These are phyloP conservation scores for Amanita pseudoporphyria DNA, from an alignment of 768 basidiomycete species.

Conservation along the genomic window DNA sequence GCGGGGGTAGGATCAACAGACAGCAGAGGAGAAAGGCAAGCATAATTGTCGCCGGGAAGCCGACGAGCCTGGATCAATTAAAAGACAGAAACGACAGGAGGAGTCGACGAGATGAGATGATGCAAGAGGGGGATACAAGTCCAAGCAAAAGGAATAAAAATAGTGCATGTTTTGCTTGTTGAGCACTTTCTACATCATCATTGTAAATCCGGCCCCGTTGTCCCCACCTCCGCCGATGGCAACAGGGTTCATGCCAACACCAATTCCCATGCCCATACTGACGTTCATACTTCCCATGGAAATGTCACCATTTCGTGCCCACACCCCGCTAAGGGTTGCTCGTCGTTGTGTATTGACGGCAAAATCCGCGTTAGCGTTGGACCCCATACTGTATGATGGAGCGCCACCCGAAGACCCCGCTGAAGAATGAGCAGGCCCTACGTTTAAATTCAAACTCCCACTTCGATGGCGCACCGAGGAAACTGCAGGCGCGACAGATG, in stretches of 20 bases:
- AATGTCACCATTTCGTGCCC: conserved; percentile 6
- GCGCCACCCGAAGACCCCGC: not conserved
- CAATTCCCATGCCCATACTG: conserved; percentile 10
- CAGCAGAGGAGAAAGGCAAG: not conserved
- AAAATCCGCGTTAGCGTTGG: not conserved
- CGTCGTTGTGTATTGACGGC: not conserved
- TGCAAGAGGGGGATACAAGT: no score
- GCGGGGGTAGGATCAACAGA: not conserved
- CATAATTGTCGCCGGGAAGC: not conserved
- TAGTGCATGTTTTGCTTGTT: not conserved
- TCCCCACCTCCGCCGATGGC: conserved; percentile 13
- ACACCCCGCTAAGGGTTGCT: not conserved
- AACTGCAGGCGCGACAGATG: not conserved
- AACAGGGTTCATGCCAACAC: conserved; percentile 10
- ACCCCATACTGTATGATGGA: conserved; percentile 1
- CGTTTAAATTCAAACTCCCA: conserved; percentile 1
- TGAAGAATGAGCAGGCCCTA: not conserved
- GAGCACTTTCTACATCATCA: conserved; percentile 14
- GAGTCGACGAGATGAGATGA: conserved; percentile 1
- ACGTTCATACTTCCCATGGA: conserved; percentile 8
- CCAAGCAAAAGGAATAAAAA: not conserved
- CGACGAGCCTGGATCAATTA: not conserved
- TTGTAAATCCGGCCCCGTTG: conserved; percentile 14
- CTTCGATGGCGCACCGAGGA: conserved; percentile 7
- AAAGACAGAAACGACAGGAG: conserved; percentile 2